Evolutionary conservation across 2,329 filamentous ascomycete species (phyloP), one percentile per base, ranked within the genome.

Genomic region (Penicillium palitans): DNA sequence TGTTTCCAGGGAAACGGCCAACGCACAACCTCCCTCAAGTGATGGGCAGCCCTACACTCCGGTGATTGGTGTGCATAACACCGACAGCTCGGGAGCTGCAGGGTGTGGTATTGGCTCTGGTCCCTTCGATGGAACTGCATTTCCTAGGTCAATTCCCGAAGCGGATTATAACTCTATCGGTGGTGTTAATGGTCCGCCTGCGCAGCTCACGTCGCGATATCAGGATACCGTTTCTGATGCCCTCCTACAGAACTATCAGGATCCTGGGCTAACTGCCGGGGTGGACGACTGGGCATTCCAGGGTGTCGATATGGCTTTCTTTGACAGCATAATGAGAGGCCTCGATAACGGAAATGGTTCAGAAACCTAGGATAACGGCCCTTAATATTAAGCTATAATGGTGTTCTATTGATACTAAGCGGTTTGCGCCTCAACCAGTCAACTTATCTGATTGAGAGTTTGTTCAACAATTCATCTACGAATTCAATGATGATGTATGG

Each of bases 241-340:
- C 40, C 40, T 24, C 13, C 40, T 17, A 7, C 40, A 42, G 13
- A 25, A 42, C 40, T 42, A 42, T 42, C 40, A 42, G 40, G 40
- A 79, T 15, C 77, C 79, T 31, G 83, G 82, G 0, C 75, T 86
- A 17, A 46, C 52, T 29, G 59, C 48, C n/a, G 49, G 56, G 12
- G 44, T 29, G 19, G 44, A 61, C 4, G 56, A 59, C 49, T 61
- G 56, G 59, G 56, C 59, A 37, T 59, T 58, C 15, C 59, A 61
- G 48, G 59, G 59, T 19, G 55, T 58, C 9, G 59, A 61, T 40
- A 52, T 61, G 55, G 59, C 51, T 31, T 61, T 61, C 24, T 61
- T 61, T 47, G 59, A 59, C 24, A 59, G 52, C 24, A 37, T 61
- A 49, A 61, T 59, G 59, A 59, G 55, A 42, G 40, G 40, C 40